These are phyloP conservation scores for Epichloe gansuensis DNA, from an alignment of 2,329 filamentous ascomycete species.

Conservation along the genomic window DNA sequence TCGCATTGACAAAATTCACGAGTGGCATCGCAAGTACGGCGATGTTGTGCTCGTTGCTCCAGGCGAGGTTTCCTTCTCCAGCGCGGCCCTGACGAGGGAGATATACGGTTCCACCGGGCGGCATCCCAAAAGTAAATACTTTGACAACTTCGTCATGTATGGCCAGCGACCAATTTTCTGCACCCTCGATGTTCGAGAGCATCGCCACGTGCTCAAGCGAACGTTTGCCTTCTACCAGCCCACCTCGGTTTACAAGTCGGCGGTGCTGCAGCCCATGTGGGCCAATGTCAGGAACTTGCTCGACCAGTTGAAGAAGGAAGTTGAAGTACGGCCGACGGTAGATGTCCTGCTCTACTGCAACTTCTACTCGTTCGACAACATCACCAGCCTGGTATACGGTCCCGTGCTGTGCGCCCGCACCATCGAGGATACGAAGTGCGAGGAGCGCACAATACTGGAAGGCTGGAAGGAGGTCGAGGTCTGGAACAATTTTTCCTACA, in stretches of 20 bases:
- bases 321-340: background rate
- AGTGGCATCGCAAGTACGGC: constrained; percentile 4
- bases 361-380: constrained; percentile 6
- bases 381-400: constrained; percentile 2
- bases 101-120: constrained; percentile 5
- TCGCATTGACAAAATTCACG: background rate
- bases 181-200: constrained; percentile 1
- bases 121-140: constrained; percentile 5
- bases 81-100: background rate
- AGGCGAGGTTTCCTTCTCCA: constrained; percentile 4
- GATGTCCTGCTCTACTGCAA: constrained; percentile 2
- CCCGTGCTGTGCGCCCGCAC: constrained; percentile 1
- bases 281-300: background rate
- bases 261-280: background rate
- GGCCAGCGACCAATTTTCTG: constrained; percentile 4
- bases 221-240: constrained; percentile 5
- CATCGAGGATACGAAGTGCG: background rate
- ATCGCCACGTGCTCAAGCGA: constrained; percentile 3
- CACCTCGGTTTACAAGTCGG: background rate
- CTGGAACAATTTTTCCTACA: constrained; percentile 4
- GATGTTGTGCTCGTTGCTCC: constrained; percentile 4
- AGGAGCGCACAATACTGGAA: constrained; percentile 2
- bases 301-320: background rate
- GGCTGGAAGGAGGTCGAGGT: constrained; percentile 3
- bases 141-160: constrained; percentile 3